Evolutionary conservation across 106 monocot species (phyloP), one percentile per base, ranked within the genome.

Genomic region (Acorus gramineus): DNA sequence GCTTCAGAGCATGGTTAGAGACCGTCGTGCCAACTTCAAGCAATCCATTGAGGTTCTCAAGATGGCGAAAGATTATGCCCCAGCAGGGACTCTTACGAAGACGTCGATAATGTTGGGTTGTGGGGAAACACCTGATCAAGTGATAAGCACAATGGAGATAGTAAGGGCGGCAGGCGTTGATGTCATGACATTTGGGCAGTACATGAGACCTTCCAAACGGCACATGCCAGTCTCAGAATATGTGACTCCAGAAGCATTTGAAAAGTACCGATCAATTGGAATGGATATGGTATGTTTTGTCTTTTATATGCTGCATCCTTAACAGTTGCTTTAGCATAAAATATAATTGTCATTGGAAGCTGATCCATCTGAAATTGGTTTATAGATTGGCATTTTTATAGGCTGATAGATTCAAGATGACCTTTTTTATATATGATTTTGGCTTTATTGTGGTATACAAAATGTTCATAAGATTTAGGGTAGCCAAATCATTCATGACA

Each of bases 151-250:
- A 2, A 92, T 87, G 87, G 87, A 87, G 62, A 92, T 87, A 67
- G 92, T 92, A 4, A 76, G 74, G 63, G 70, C 71, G 58, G 92
- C 87, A 5, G 92, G 87, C 43, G 79, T 92, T 64, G 92, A 92
- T 79, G 84, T 92, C 52, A 84, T 92, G 74, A 92, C 92, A 14
- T 92, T 92, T 75, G 92, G 87, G 3, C 92, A 87, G 68, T 92
- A 92, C 57, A 92, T 92, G 92, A 78, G 87, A 8, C 92, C 87
- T 52, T 82, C 92, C 5, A 92, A 92, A 49, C 70, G 84, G 12
- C 92, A 92, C 60, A 92, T 92, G 92, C 87, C 86, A 8, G 92
- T 92, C 8, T 84, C 84, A 50, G 87, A 92, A 53, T 87, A 86
- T 64, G 73, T 92, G 8, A 84, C 91, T 5, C 91, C 91, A 2